A percentile compares a stretch with the other conserved stretches of the same genome.
Evolutionary conservation across 768 basidiomycete genomes (phyloP).

Genomic region (Suillus subluteus): DNA sequence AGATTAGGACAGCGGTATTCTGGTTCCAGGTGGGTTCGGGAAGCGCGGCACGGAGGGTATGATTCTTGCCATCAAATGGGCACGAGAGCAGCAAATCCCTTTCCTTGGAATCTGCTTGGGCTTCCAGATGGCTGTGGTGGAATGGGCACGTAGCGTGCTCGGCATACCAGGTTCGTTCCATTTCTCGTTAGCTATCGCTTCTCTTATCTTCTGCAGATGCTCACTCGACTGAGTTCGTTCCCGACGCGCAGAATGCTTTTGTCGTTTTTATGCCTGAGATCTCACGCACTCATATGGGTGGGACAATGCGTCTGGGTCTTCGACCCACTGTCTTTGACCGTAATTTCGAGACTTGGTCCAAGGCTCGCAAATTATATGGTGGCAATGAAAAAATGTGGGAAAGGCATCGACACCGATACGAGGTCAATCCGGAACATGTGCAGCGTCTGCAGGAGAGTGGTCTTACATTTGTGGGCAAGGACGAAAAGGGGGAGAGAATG

Average conservation of each 20-base stretch:
- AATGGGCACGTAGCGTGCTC: conserved; percentile 89
- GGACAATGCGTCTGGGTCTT: conserved; percentile 99
- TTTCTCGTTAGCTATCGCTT: neutral
- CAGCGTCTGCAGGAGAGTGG: conserved; percentile 71
- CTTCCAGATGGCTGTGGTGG: conserved; percentile 95
- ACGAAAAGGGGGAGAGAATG: conserved; percentile 97
- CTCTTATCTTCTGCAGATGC: conserved; percentile 57
- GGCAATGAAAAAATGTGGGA: conserved; percentile 88
- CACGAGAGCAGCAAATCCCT: conserved; percentile 91
- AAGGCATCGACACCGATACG: conserved; percentile 93
- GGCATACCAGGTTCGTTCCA: conserved; percentile 59
- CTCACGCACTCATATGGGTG: conserved; percentile 96
- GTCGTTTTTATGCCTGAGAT: conserved; percentile 99
- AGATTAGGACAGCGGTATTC: conserved; percentile 71
- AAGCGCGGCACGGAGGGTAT: conserved; percentile 94
- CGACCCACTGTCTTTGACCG: conserved; percentile 91
- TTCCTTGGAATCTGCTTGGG: conserved; percentile 97
- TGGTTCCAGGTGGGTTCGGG: conserved; percentile 97
- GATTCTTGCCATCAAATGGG: conserved; percentile 98
- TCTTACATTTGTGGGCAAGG: conserved; percentile 82
- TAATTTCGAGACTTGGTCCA: conserved; percentile 70
- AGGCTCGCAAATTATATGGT: conserved; percentile 80
- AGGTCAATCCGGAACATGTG: conserved; percentile 91
- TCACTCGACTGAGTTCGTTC: conserved; percentile 81
- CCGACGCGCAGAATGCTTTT: conserved; percentile 65